These are phyloP conservation scores for Podaxis rugospora DNA, from an alignment of 768 basidiomycete species.

Conservation along the genomic window DNA sequence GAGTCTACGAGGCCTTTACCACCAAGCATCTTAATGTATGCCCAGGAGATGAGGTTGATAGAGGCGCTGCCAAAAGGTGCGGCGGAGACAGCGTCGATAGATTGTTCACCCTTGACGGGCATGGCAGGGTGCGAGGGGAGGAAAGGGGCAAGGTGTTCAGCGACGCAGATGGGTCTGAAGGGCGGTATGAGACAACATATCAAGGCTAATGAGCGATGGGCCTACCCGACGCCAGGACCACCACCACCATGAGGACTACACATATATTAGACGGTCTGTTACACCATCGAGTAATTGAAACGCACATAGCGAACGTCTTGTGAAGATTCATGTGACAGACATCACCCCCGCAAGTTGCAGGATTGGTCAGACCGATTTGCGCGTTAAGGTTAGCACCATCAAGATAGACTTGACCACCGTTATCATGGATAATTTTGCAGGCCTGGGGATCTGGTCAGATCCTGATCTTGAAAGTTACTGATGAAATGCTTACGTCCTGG, in stretches of 20 bases:
- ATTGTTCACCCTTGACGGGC: constrained; percentile 56
- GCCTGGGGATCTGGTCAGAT: constrained; percentile 42
- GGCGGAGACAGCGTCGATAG: constrained; percentile 86
- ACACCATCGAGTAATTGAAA: not conserved
- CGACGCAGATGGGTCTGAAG: constrained; percentile 84
- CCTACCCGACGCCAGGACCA: constrained; percentile 91
- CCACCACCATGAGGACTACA: constrained; percentile 92
- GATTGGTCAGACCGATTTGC: constrained; percentile 89
- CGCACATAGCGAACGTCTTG: constrained; percentile 95
- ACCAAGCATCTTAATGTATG: constrained; percentile 99
- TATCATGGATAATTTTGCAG: constrained; percentile 89
- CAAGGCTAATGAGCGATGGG: not conserved
- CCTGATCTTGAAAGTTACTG: not conserved
- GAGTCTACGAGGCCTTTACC: constrained; percentile 84
- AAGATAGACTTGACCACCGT: constrained; percentile 96
- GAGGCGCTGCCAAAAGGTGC: constrained; percentile 95
- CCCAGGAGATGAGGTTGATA: constrained; percentile 96
- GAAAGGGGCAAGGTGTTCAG: constrained; percentile 91
- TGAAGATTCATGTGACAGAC: constrained; percentile 98
- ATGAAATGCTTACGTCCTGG: constrained; percentile 44
- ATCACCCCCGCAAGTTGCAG: constrained; percentile 93
- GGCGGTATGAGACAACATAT: constrained; percentile 6
- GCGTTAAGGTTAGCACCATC: constrained; percentile 97
- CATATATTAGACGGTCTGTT: not conserved
- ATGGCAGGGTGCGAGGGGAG: constrained; percentile 84